Evolutionary conservation across 176 grass and related monocot species (phyloP).

Genomic region (Cenchrus americanus): DNA sequence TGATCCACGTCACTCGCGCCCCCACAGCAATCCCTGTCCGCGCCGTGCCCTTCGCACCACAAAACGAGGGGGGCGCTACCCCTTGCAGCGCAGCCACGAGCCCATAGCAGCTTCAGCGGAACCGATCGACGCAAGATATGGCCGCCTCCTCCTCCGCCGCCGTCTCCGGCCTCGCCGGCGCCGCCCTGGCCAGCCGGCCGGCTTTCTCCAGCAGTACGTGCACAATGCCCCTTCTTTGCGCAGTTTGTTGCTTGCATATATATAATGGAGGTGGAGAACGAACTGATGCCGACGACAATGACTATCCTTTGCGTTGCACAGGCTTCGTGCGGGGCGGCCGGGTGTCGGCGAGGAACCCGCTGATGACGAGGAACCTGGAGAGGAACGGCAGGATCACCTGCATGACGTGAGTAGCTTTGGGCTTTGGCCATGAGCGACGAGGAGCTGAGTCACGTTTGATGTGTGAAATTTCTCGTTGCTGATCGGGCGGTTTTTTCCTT

Average conservation of each 20-base stretch:
- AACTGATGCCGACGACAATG: not conserved
- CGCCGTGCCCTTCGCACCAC: not conserved
- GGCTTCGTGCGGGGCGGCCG: constrained; percentile 51
- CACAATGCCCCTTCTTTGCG: not conserved
- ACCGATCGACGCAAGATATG: too few relatives aligned
- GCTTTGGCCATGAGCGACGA: too few relatives aligned
- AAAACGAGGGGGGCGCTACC: too few relatives aligned
- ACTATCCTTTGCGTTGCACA: not conserved
- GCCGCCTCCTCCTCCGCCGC: constrained; percentile 37
- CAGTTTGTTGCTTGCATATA: too few relatives aligned
- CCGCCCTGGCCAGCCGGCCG: constrained; percentile 49
- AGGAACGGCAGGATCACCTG: constrained; percentile 79
- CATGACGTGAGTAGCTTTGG: constrained; percentile 47
- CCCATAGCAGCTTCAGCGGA: too few relatives aligned
- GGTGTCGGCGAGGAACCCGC: constrained; percentile 63
- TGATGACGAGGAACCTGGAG: constrained; percentile 55
- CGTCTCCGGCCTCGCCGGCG: constrained; percentile 60
- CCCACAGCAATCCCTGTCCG: constrained; percentile 42
- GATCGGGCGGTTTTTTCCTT: not conserved
- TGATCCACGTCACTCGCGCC: constrained; percentile 63
- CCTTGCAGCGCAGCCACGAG: not conserved
- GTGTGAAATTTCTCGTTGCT: not conserved
- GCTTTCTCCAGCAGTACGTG: constrained; percentile 50
- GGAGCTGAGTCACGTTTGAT: too few relatives aligned
- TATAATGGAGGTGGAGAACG: too few relatives aligned